phyloP scores from a whole-genome alignment of 441 rosid genomes.

The Adansonia madagascariensis region DNA sequence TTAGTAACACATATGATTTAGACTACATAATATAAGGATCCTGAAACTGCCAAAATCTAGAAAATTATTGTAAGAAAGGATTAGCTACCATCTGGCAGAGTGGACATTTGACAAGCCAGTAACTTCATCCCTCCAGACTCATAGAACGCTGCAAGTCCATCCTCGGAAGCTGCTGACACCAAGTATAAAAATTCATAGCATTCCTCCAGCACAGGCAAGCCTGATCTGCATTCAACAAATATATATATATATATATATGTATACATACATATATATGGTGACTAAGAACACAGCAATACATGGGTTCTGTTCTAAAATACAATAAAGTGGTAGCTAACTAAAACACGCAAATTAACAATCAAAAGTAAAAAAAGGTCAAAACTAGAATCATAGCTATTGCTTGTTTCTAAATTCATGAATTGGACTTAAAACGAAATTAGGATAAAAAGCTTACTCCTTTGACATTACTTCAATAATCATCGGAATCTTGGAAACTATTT shows the following conservation, averaged over 20 bases:
- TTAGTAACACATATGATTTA: background rate
- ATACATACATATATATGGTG: background rate
- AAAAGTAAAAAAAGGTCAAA: background rate
- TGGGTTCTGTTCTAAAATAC: background rate
- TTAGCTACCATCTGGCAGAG: conserved; percentile 66
- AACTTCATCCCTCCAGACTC: conserved; percentile 38
- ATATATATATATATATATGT: too few species aligned
- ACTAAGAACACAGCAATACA: background rate
- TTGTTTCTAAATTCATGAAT: background rate
- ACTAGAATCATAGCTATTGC: background rate
- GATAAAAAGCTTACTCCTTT: conserved; percentile 47
- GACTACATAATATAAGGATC: background rate
- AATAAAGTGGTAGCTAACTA: background rate
- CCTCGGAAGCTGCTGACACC: too few species aligned
- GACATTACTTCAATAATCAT: conserved; percentile 51
- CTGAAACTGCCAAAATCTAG: background rate
- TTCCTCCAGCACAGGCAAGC: conserved; percentile 55
- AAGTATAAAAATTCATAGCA: conserved; percentile 54
- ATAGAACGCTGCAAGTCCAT: too few species aligned
- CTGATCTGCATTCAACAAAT: conserved; percentile 42
- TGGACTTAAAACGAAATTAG: background rate
- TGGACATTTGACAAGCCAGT: conserved; percentile 61
- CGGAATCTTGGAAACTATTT: conserved; percentile 45
- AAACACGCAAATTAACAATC: too few species aligned
- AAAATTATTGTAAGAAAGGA: background rate